Conservation (phyloP, 31 red algal genomes). For the Asparagopsis taxiformis region DNA sequence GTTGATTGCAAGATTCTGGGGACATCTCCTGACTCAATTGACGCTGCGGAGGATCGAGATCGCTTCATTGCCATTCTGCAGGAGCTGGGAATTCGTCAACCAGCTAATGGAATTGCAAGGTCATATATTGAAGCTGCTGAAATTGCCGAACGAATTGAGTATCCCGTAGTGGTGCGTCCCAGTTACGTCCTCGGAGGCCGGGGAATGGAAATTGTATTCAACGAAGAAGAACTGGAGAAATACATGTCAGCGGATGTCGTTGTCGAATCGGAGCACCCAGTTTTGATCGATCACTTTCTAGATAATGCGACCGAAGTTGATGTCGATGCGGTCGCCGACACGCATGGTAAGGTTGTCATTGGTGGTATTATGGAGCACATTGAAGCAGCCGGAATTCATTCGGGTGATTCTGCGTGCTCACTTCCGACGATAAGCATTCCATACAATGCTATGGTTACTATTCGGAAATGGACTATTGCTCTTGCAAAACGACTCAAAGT, state of each 20-base stretch:
- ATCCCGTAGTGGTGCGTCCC: slow-evolving; percentile 96
- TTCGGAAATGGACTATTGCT: slow-evolving; percentile 93
- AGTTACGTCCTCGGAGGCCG: slow-evolving; percentile 98
- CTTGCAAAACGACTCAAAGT: slow-evolving; percentile 89
- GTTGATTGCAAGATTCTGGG: slow-evolving; percentile 83
- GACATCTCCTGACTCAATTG: slow-evolving; percentile 91
- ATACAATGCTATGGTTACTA: slow-evolving; percentile 96
- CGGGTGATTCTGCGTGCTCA: slow-evolving; percentile 96
- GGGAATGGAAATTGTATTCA: slow-evolving; percentile 99
- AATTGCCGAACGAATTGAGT: slow-evolving; percentile 76
- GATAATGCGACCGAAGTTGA: slow-evolving; percentile 98
- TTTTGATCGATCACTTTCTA: slow-evolving; percentile 96
- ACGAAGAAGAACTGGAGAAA: slow-evolving; percentile 67
- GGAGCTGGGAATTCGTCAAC: slow-evolving; percentile 91
- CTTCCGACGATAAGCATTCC: slow-evolving; percentile 89
- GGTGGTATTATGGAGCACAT: slow-evolving; percentile 99
- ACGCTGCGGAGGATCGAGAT: slow-evolving; percentile 98
- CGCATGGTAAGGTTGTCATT: slow-evolving; percentile 90
- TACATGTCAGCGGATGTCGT: slow-evolving; percentile 98
- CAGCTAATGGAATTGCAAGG: slow-evolving; percentile 88
- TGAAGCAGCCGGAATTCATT: slow-evolving; percentile 99
- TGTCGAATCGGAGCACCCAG: slow-evolving; percentile 96
- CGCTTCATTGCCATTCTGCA: slow-evolving; percentile 88
- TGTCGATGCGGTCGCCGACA: slow-evolving; percentile 95
- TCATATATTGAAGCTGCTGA: slow-evolving; percentile 76